These are phyloP conservation scores for Aspergillus cavernicola DNA, from an alignment of 495 filamentous ascomycete species.

Conservation along the genomic window DNA sequence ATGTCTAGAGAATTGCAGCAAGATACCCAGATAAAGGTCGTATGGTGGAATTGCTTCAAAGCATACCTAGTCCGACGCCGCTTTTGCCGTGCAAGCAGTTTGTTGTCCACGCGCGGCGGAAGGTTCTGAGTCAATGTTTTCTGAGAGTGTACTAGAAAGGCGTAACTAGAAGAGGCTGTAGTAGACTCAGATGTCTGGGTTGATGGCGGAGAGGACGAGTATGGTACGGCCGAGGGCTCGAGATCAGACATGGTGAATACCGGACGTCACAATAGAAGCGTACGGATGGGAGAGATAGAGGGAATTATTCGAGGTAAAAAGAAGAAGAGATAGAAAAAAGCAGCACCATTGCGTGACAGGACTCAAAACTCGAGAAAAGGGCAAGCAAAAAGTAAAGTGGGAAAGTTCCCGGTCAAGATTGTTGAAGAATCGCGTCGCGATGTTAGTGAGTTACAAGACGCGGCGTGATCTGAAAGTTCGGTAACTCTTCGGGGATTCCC, in stretches of 20 bases:
- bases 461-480: too few relatives aligned
- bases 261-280: slow-evolving; percentile 16
- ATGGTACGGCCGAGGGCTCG: slow-evolving; percentile 30
- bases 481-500: too few relatives aligned
- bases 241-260: slow-evolving; percentile 34
- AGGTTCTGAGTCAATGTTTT: slow-evolving; percentile 59
- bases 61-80: slow-evolving; percentile 62
- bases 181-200: slow-evolving; percentile 34
- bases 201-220: slow-evolving; percentile 37
- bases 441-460: too few relatives aligned
- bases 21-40: background rate
- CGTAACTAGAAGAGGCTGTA: slow-evolving; percentile 46
- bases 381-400: slow-evolving; percentile 16
- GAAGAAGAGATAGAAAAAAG: slow-evolving; percentile 10
- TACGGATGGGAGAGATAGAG: slow-evolving; percentile 9
- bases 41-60: too few relatives aligned
- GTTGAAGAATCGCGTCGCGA: slow-evolving; percentile 38
- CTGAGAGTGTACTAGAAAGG: slow-evolving; percentile 68
- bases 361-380: slow-evolving; percentile 14
- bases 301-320: slow-evolving; percentile 14
- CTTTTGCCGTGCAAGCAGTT: slow-evolving; percentile 63
- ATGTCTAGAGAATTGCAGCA: background rate
- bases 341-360: slow-evolving; percentile 15
- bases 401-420: background rate
- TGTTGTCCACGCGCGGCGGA: slow-evolving; percentile 64